These are phyloP conservation scores for Fusarium bactridioides DNA, from an alignment of 2,329 filamentous ascomycete species.

Conservation along the genomic window DNA sequence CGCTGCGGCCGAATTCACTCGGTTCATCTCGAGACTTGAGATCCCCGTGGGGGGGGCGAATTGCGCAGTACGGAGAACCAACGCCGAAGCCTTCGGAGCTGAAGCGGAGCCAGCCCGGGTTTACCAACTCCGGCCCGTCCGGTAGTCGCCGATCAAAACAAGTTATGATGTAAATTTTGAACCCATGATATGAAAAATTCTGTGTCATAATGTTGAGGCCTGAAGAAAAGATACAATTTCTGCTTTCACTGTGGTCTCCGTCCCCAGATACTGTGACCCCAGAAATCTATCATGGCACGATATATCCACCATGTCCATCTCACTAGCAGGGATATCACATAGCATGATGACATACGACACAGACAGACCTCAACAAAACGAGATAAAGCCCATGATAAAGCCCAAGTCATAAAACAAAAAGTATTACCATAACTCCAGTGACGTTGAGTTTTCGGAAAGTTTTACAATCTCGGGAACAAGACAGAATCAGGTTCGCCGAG, in stretches of 20 bases:
- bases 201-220: too few relatives aligned
- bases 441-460: neutral
- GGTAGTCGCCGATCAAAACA: constrained; percentile 11
- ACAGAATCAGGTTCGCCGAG: neutral
- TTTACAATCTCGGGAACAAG: neutral
- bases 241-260: neutral
- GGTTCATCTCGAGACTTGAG: neutral
- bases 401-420: neutral
- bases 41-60: neutral
- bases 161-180: neutral
- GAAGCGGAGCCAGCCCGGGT: constrained; percentile 22
- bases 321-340: neutral
- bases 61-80: constrained; percentile 18
- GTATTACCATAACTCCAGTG: neutral
- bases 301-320: constrained; percentile 5
- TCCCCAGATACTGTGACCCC: constrained; percentile 2
- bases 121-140: constrained; percentile 24
- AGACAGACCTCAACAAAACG: neutral
- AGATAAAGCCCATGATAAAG: neutral
- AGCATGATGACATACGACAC: constrained; percentile 24
- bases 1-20: neutral
- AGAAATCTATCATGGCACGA: constrained; percentile 28
- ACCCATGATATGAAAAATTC: neutral
- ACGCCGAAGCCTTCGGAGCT: constrained; percentile 34
- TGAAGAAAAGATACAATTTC: neutral